Conservation (phyloP, 164 flowering plant species). For the grape (Vitis vinifera) region ASM3070453v1 NC_081814.1:16657001-16657500, state of each 20-base stretch:
- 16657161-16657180: constrained; percentile 73
- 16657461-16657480: too few relatives aligned
- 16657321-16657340: too few relatives aligned
- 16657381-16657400: too few relatives aligned
- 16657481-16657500: too few relatives aligned
- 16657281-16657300: too few relatives aligned
- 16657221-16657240: constrained; percentile 88
- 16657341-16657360: too few relatives aligned
- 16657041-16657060: constrained; percentile 64
- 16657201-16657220: constrained; percentile 56
- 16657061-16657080: constrained; percentile 52
- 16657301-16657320: too few relatives aligned
- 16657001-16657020: constrained; percentile 44
- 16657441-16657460: too few relatives aligned
- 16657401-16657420: too few relatives aligned
- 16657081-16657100: constrained; percentile 54
- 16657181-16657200: constrained; percentile 75
- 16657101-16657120: constrained; percentile 86
- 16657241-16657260: constrained; percentile 55
- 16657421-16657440: too few relatives aligned
- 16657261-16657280: too few relatives aligned
- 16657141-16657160: constrained; percentile 96
- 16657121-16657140: constrained; percentile 81
- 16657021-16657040: constrained; percentile 74
- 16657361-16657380: too few relatives aligned